These are phyloP conservation scores for Helicosporidium sp. DNA, from an alignment of 139 green algal species.

Conservation along the genomic window DNA sequence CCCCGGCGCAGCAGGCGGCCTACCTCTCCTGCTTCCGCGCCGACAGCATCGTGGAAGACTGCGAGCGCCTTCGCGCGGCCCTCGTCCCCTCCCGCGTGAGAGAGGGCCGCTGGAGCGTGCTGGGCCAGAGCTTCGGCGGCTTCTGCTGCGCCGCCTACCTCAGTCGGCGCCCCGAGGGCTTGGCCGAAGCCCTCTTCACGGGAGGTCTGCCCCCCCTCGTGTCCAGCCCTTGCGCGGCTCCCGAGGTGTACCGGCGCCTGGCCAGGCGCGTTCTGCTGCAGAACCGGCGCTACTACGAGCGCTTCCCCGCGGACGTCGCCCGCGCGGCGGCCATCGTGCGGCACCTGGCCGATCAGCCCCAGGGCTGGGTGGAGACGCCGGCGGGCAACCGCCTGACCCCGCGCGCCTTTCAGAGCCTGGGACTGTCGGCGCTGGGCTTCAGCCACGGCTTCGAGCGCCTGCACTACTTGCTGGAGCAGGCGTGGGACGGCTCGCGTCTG, in stretches of 20 bases:
- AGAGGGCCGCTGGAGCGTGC: slow-evolving; percentile 40
- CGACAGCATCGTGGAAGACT: slow-evolving; percentile 78
- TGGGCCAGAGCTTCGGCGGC: slow-evolving; percentile 87
- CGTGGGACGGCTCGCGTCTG: slow-evolving; percentile 50
- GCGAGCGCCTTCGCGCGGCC: slow-evolving; percentile 49
- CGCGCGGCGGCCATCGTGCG: slow-evolving; percentile 39
- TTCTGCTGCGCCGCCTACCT: slow-evolving; percentile 86
- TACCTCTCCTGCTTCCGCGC: slow-evolving; percentile 58
- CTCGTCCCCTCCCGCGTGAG: slow-evolving; percentile 29
- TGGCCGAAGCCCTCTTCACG: slow-evolving; percentile 36
- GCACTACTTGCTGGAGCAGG: slow-evolving; percentile 61
- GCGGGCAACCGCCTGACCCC: slow-evolving; percentile 48
- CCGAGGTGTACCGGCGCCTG: slow-evolving; percentile 39
- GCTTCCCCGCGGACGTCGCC: slow-evolving; percentile 34
- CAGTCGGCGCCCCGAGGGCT: slow-evolving; percentile 38
- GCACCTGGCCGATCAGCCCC: slow-evolving; percentile 38
- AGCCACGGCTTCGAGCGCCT: slow-evolving; percentile 67
- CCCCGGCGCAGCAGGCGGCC: slow-evolving; percentile 41
- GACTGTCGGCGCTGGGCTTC: slow-evolving; percentile 33
- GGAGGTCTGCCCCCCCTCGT: slow-evolving; percentile 59
- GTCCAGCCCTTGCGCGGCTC: slow-evolving; percentile 29
- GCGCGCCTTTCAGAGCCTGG: slow-evolving; percentile 53
- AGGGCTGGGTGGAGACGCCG: slow-evolving; percentile 31
- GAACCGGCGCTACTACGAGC: slow-evolving; percentile 67
- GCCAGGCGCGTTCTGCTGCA: slow-evolving; percentile 41